A percentile compares a stretch with the other conserved stretches of the same genome.
Evolutionary conservation across 768 basidiomycete species (phyloP).

Genomic region (Termitomyces sp.): DNA sequence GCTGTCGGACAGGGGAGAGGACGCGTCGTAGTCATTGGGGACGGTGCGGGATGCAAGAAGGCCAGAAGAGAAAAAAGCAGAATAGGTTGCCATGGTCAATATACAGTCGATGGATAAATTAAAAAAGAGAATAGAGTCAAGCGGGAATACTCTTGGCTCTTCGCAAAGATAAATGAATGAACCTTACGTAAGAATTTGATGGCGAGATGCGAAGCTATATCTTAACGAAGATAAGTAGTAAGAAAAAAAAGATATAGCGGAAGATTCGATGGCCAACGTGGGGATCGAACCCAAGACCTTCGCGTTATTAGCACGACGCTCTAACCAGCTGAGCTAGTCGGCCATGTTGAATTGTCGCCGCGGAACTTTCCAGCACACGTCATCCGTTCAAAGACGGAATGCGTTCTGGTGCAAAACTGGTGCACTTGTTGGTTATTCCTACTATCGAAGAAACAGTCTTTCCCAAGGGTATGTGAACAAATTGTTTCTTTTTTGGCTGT

Average conservation of each 20-base stretch:
- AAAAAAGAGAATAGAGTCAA: slow-evolving; percentile 1
- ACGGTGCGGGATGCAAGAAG: slow-evolving; percentile 48
- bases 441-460: slow-evolving; percentile 69
- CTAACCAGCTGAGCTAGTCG: slow-evolving; percentile 86
- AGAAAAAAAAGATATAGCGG: neutral
- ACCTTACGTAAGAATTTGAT: slow-evolving; percentile 9
- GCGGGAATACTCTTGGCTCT: neutral
- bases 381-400: no score
- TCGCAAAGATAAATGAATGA: neutral
- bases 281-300: slow-evolving; percentile 70
- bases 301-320: slow-evolving; percentile 80
- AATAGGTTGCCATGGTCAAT: slow-evolving; percentile 43
- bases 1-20: slow-evolving; percentile 24
- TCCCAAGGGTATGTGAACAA: slow-evolving; percentile 55
- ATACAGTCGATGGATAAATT: slow-evolving; percentile 5
- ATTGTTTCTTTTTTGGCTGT: neutral
- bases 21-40: slow-evolving; percentile 7
- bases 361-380: no score
- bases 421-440: slow-evolving; percentile 81
- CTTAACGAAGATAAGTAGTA: no score
- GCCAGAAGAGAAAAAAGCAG: slow-evolving; percentile 69
- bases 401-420: no score
- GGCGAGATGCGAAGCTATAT: no score
- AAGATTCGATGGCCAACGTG: slow-evolving; percentile 52
- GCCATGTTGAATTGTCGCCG: no score